phyloP scores from a whole-genome alignment of 169 alveolate species.

The Eimeria sp. region DNA sequence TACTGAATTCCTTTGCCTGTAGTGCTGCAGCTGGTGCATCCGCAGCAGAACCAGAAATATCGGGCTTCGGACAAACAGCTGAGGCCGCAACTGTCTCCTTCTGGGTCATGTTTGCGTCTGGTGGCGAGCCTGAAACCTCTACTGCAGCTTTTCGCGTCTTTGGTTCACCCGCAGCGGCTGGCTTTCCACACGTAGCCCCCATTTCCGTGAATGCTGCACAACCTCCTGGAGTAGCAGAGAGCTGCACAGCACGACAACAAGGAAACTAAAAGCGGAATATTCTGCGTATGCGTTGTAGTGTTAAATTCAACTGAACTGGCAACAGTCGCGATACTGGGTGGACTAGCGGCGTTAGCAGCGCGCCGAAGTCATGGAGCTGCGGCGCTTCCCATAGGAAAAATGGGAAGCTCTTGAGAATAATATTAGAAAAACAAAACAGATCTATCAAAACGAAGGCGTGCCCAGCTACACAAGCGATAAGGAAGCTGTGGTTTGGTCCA shows the following conservation, averaged over 20 bases:
- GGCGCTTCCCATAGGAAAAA: background rate
- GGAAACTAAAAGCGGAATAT: background rate
- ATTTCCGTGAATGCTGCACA: conserved; percentile 2
- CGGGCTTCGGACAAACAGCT: background rate
- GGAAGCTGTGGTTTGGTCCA: background rate
- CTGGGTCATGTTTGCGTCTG: background rate
- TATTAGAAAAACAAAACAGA: background rate
- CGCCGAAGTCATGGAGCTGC: background rate
- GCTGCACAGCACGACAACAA: background rate
- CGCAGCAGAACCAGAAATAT: background rate
- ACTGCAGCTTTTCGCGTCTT: conserved; percentile 50
- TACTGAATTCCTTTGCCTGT: conserved; percentile 50
- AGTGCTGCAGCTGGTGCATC: background rate
- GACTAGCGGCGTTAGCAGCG: conserved; percentile 27
- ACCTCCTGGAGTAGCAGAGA: background rate
- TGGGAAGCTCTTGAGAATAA: background rate
- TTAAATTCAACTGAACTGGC: background rate
- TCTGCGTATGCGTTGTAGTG: background rate
- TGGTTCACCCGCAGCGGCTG: conserved; percentile 35
- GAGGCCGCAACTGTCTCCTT: background rate
- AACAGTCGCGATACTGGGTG: background rate
- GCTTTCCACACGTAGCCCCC: conserved; percentile 75
- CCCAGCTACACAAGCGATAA: background rate
- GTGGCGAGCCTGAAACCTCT: conserved; percentile 30
- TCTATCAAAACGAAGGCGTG: background rate